Base-by-base conservation (phyloP, 345 rosid genomes). In the Brassica incana region DNA sequence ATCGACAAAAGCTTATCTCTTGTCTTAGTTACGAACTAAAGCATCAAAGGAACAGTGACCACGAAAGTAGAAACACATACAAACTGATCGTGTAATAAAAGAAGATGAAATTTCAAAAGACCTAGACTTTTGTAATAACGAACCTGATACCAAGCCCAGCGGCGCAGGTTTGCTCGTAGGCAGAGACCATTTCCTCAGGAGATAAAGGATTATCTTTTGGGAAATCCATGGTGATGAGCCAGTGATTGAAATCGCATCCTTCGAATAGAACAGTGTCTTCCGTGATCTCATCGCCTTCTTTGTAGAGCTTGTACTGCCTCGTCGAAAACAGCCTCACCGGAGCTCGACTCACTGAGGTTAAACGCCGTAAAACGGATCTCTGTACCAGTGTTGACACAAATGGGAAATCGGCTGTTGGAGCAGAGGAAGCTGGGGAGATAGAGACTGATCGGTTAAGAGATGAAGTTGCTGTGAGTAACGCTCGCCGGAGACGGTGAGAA, bases 201-300 rank as follows among this genome's bases (percentile, higher is more conserved):
- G 92, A 36, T 1, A 88, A 85, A 10, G 77, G 72, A 1, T 84
- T 82, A 14, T 86, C 86, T 70, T 86, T 90, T 14, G 97, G 89
- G 61, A 96, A 96, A 61, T 92, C 93, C 64, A 93, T 80, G 9
- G 94, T 88, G 50, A 96, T 89, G n/a, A 96, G 90, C 99, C 97
- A 96, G 82, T 93, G 99, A 52, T 93, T 89, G 62, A 83, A 90
- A 79, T 93, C 99, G 71, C 95, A 91, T 11, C 98, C 98, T 80
- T 90, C 93, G 69, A 95, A 91, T 8, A 93, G 84, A 1, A 93
- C 78, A 10, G 90, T 91, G 23, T 89, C 91, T 56, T 86, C 89
- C 1, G 91, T 90, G 8, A 95, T 88, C 71, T 91, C 90, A 68
- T 91, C 95, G 3, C 90, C 94, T 36, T 88, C 94, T 32, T 87